phyloP scores from a whole-genome alignment of 441 rosid genomes.

The Capsella rubella region DNA sequence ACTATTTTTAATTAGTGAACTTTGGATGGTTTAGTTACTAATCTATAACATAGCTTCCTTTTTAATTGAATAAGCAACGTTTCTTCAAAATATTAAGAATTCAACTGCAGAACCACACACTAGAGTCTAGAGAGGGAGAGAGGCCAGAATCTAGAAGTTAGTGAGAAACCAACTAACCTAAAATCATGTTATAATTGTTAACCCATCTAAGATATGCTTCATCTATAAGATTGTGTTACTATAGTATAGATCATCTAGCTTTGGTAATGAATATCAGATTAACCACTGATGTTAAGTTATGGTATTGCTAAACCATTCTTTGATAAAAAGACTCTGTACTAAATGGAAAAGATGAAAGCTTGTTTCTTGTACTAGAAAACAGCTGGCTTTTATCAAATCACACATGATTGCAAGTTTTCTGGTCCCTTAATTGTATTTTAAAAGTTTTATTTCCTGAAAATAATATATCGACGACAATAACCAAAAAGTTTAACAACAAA shows the following conservation, averaged over 20 bases:
- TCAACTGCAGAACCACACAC: background rate
- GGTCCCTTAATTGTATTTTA: background rate
- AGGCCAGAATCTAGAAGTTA: background rate
- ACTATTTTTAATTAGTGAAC: conserved; percentile 12
- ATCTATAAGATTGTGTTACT: no score
- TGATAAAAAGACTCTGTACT: background rate
- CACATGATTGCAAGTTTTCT: conserved; percentile 33
- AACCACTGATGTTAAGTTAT: no score
- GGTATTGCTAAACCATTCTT: no score
- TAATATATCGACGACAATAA: background rate
- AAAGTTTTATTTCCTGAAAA: background rate
- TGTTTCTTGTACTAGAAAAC: conserved; percentile 32
- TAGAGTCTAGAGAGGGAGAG: background rate
- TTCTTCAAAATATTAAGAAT: background rate
- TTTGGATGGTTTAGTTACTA: conserved; percentile 8
- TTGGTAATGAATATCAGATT: no score
- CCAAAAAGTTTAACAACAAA: background rate
- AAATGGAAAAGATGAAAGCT: conserved; percentile 20
- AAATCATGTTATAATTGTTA: background rate
- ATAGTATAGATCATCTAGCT: no score
- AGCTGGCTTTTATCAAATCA: conserved; percentile 32
- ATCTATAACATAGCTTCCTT: background rate
- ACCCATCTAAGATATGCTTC: background rate
- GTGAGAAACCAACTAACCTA: background rate
- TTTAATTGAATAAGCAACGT: background rate